phyloP scores from a whole-genome alignment of 164 flowering plant species.

The Litsea cubeba region DNA sequence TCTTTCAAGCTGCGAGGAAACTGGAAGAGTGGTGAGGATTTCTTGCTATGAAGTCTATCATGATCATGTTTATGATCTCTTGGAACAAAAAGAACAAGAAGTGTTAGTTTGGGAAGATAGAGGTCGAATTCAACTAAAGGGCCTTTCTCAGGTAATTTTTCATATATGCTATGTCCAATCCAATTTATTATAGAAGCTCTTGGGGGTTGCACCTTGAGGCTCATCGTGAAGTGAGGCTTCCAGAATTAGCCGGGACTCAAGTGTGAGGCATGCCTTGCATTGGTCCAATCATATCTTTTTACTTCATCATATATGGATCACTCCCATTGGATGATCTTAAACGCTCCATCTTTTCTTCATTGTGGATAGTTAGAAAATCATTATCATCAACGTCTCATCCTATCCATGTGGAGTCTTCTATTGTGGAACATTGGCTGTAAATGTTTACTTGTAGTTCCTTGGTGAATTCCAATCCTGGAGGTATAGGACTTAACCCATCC shows the following conservation, averaged over 20 bases:
- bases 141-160: constrained; percentile 56
- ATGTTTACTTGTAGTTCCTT: neutral
- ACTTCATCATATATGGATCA: neutral
- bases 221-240: no score
- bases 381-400: no score
- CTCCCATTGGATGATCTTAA: neutral
- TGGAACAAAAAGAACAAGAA: constrained; percentile 34
- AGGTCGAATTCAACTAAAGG: constrained; percentile 60
- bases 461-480: neutral
- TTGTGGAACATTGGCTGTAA: neutral
- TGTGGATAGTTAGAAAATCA: no score
- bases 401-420: neutral
- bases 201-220: no score
- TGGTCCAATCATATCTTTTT: neutral
- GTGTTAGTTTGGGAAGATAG: constrained; percentile 43
- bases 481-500: neutral
- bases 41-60: constrained; percentile 53
- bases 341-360: neutral
- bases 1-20: constrained; percentile 31
- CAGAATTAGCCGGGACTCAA: no score
- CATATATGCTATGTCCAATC: no score
- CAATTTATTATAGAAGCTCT: no score
- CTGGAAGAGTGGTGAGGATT: constrained; percentile 30
- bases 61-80: constrained; percentile 52
- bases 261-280: neutral